These are phyloP conservation scores for Beta macrorhiza DNA, from an alignment of 179 eudicot species.

Conservation along the genomic window DNA sequence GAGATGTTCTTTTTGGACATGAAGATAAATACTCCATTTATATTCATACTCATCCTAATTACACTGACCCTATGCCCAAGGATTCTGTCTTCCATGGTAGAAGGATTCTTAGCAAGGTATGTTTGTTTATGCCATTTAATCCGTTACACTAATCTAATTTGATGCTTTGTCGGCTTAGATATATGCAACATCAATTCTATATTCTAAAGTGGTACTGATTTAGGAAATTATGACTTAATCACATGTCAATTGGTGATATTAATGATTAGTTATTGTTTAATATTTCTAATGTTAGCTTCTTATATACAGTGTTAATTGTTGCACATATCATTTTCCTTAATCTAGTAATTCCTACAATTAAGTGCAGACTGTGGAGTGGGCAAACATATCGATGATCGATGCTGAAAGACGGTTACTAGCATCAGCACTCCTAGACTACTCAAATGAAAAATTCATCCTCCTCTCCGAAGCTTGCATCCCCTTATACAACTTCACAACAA, in stretches of 20 bases:
- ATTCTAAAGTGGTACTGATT: too few relatives aligned
- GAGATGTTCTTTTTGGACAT: constrained; percentile 47
- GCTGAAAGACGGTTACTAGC: constrained; percentile 10
- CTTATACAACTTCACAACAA: neutral
- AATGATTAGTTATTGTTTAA: too few relatives aligned
- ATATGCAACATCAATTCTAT: too few relatives aligned
- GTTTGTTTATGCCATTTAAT: neutral
- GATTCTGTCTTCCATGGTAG: constrained; percentile 49
- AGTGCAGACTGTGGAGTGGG: constrained; percentile 5
- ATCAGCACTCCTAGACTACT: neutral
- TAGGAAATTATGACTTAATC: too few relatives aligned
- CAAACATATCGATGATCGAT: constrained; percentile 12
- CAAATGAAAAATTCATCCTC: constrained; percentile 7
- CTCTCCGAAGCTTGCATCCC: constrained; percentile 15
- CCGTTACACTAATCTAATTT: too few relatives aligned
- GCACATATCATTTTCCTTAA: too few relatives aligned
- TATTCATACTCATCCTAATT: constrained; percentile 37
- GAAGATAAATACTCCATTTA: constrained; percentile 41
- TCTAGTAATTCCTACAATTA: neutral
- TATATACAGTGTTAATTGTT: too few relatives aligned
- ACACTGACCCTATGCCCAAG: constrained; percentile 15
- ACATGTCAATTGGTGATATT: too few relatives aligned
- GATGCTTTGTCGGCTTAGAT: too few relatives aligned
- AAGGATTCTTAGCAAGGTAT: constrained; percentile 66
- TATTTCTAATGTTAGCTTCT: too few relatives aligned